Conservation (phyloP, 805 yeast species). For the Kazachstania kunashirensis region DNA sequence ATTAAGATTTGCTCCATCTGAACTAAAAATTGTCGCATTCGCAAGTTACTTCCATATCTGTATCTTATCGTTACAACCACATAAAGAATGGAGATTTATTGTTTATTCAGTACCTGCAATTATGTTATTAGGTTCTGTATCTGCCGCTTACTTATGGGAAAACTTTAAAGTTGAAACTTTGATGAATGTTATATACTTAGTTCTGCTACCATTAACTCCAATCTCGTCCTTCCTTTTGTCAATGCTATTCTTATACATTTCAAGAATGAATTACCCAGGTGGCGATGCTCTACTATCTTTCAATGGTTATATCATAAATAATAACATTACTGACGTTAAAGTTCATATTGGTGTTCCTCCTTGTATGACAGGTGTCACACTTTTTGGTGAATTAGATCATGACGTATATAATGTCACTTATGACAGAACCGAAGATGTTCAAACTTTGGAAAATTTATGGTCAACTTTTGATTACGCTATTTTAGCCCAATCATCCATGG, state of each 20-base stretch:
- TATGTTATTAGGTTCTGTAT: conserved; percentile 54
- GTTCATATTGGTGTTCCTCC: conserved; percentile 73
- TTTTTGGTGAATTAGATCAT: conserved; percentile 54
- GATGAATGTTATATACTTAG: conserved; percentile 21
- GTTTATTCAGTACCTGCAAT: conserved; percentile 65
- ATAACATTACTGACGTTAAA: conserved; percentile 21
- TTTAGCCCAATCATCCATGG: conserved; percentile 21
- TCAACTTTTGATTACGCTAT: conserved; percentile 42
- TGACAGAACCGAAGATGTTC: conserved; percentile 63
- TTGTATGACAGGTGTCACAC: conserved; percentile 80
- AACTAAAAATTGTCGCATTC: conserved; percentile 38
- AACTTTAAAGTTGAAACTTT: conserved; percentile 20
- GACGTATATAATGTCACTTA: conserved; percentile 35
- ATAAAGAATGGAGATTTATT: conserved; percentile 91
- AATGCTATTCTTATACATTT: conserved; percentile 45
- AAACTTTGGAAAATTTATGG: conserved; percentile 36
- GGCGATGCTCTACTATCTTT: conserved; percentile 58
- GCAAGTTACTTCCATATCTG: conserved; percentile 48
- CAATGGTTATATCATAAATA: conserved; percentile 35
- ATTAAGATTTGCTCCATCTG: conserved; percentile 29
- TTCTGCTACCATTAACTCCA: conserved; percentile 28
- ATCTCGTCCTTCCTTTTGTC: conserved; percentile 35
- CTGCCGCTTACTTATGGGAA: conserved; percentile 37
- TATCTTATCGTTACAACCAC: conserved; percentile 71
- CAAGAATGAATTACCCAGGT: conserved; percentile 81